Base-by-base conservation (phyloP, 2,329 filamentous ascomycete genomes). In the Fonsecaea pedrosoi region DNA sequence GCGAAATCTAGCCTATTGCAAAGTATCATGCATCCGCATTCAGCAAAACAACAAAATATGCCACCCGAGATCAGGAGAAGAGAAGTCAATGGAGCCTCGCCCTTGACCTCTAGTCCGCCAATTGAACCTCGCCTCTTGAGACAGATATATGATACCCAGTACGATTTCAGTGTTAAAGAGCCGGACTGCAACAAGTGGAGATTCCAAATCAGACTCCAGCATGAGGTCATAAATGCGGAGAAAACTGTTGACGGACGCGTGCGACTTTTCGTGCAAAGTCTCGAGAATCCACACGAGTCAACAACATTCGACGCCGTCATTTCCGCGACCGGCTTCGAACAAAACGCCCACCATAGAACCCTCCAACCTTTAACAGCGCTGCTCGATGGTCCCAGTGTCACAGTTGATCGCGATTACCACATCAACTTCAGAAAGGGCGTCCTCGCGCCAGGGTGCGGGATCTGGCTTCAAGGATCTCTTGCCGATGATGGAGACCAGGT, bases 241-340 rank as follows among this genome's bases (percentile, higher is more conserved):
- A 58, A 48, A 32, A 60, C 62, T 12, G 38, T 60, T 10, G 57
- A 57, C 13, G 57, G 58, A 1, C 25, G 54, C 25, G 57, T 64
- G 15, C 62, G 58, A 13, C 63, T 59, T 7, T 38, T 55, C 15
- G 38, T 65, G 15, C 60, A 61, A 30, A 30, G 3, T 37, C 45
- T 32, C 10, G 55, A 60, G 45, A 21, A 62, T 30, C 4, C 7
- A 38, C 4, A 32, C 18, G 18, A 50, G 15, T 15, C 35, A 7
- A 53, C 54, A n/a, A 45, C 54, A 10, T 70, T 69, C 53, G 69
- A 71, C 54, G 42, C 68, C 54, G 64, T 72, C 40, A 71, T 72
- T 54, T 42, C 64, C 7, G 67, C 71, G 30, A 71, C 71, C 30
- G 69, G 71, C 10, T 70, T 64, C 53, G 62, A 38, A 7, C 40